Evolutionary conservation across 495 filamentous ascomycete genomes (phyloP).

Genomic region (Penicillium macrosclerotiorum): DNA sequence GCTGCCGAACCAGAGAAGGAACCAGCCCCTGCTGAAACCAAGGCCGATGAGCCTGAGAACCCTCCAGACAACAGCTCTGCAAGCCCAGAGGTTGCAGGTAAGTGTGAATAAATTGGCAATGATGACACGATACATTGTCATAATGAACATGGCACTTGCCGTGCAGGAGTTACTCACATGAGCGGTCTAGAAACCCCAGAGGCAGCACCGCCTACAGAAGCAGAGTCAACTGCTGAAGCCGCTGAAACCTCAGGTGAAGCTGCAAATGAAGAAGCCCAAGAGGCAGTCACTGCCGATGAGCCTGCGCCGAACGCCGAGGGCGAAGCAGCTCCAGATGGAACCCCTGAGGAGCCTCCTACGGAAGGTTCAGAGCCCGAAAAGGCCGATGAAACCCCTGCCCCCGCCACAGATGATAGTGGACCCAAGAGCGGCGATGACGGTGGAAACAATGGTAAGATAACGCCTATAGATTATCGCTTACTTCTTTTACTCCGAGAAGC

Average conservation of each 20-base stretch:
- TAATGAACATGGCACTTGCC: neutral
- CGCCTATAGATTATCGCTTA: neutral
- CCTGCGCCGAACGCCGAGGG: neutral
- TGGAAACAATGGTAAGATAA: conserved; percentile 24
- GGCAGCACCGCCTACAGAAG: conserved; percentile 24
- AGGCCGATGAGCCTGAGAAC: conserved; percentile 13
- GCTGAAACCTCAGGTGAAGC: conserved; percentile 17
- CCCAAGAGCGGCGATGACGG: conserved; percentile 9
- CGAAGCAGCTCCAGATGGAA: conserved; percentile 13
- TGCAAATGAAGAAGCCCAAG: neutral
- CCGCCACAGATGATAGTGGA: conserved; percentile 13
- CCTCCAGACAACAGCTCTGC: conserved; percentile 24
- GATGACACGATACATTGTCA: neutral
- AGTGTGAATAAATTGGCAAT: conserved; percentile 8
- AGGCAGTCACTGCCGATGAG: neutral
- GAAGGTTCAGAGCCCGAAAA: conserved; percentile 18
- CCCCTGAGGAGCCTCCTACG: conserved; percentile 16
- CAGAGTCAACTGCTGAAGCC: conserved; percentile 24
- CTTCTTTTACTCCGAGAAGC: neutral
- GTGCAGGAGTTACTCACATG: conserved; percentile 13
- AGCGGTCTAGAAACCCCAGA: conserved; percentile 26
- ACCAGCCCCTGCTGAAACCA: conserved; percentile 19
- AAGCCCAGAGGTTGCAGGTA: conserved; percentile 30
- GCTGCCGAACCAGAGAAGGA: conserved; percentile 25
- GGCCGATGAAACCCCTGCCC: conserved; percentile 7